A percentile compares a stretch with the other conserved stretches of the same genome.
Evolutionary conservation across 208 protist species (phyloP).

Genomic region (Blechomonas ayalai): DNA sequence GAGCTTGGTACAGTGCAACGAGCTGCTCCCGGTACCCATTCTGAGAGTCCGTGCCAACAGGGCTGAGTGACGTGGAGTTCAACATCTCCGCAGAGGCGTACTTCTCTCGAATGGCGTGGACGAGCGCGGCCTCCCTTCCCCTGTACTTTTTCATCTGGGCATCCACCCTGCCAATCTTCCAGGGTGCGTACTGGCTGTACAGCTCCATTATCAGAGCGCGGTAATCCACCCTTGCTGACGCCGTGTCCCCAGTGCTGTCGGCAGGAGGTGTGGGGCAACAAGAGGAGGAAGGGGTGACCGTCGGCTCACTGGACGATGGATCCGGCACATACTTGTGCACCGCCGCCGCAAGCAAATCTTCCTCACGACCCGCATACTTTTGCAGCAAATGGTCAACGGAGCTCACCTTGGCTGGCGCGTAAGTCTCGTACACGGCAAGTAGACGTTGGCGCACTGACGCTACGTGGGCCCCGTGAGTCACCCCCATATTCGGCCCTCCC

Average conservation of each 20-base stretch:
- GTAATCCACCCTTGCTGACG: constrained; percentile 1
- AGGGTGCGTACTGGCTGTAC: constrained; percentile 16
- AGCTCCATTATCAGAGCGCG: constrained; percentile 9
- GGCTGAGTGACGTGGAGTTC: too few relatives aligned
- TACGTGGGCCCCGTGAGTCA: background rate
- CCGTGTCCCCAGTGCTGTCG: background rate
- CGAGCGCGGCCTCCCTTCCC: constrained; percentile 20
- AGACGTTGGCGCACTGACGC: constrained; percentile 12
- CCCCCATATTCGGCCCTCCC: background rate
- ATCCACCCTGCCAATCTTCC: constrained; percentile 22
- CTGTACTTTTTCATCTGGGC: constrained; percentile 15
- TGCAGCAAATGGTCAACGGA: constrained; percentile 12
- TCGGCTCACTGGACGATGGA: background rate
- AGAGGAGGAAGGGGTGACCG: background rate
- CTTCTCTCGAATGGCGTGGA: constrained; percentile 19
- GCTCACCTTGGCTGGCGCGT: constrained; percentile 15
- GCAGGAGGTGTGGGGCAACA: background rate
- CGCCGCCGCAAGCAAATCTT: constrained; percentile 17
- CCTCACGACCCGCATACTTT: constrained; percentile 26
- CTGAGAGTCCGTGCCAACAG: background rate
- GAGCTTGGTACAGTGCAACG: constrained; percentile 16
- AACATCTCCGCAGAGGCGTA: constrained; percentile 6
- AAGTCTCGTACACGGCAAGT: constrained; percentile 16
- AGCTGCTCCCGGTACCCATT: constrained; percentile 15
- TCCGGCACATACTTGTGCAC: constrained; percentile 28